A percentile compares a stretch with the other conserved stretches of the same genome.
phyloP scores from a whole-genome alignment of 1,284 basidiomycete species.

The Melampsora americana region DNA sequence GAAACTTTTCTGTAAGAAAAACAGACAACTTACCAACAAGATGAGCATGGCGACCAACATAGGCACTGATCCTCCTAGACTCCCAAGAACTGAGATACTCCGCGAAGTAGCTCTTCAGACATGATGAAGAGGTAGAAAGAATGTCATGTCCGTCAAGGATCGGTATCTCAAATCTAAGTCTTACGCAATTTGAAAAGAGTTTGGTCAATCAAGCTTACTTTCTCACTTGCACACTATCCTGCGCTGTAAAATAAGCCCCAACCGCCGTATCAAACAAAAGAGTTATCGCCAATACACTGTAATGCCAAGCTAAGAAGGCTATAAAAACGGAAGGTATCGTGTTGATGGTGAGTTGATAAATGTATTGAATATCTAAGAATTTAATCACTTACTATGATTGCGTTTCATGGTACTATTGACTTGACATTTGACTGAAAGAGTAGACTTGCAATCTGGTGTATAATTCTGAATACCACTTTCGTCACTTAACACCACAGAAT shows the following conservation, averaged over 20 bases:
- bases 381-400: not conserved
- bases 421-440: not conserved
- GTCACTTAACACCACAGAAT: not conserved
- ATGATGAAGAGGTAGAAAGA: not conserved
- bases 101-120: not conserved
- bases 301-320: conserved; percentile 12
- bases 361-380: too few relatives aligned
- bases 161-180: not conserved
- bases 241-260: not conserved
- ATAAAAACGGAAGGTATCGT: not conserved
- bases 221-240: not conserved
- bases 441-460: not conserved
- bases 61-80: not conserved
- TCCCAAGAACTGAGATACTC: not conserved
- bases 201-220: not conserved
- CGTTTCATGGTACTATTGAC: not conserved
- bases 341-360: too few relatives aligned
- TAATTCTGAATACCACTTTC: not conserved
- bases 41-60: not conserved
- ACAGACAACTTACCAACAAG: not conserved
- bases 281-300: not conserved
- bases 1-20: too few relatives aligned
- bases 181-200: not conserved
- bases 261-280: not conserved
- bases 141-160: too few relatives aligned